Conservation (phyloP, 1,284 basidiomycete genomes). For the Tetrapyrgos nigripes region DNA sequence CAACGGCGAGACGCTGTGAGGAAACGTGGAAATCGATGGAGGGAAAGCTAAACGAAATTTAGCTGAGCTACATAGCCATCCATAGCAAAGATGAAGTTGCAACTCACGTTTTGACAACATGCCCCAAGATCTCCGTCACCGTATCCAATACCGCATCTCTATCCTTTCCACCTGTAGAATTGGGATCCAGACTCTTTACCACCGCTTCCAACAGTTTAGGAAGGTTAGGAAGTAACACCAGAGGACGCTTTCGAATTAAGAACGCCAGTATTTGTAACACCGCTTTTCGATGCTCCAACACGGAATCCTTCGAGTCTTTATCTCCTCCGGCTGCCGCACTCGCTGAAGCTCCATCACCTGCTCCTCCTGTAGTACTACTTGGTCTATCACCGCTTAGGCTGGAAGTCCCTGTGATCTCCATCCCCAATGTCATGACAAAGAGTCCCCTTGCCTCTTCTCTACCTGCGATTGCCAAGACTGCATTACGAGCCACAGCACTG, state of each 20-base stretch:
- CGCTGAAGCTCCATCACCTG: too few relatives aligned
- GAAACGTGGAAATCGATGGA: constrained; percentile 89
- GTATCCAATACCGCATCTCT: constrained; percentile 90
- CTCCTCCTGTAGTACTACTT: too few relatives aligned
- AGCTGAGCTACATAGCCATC: not conserved
- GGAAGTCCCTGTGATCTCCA: constrained; percentile 92
- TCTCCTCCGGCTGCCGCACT: too few relatives aligned
- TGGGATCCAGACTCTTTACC: constrained; percentile 96
- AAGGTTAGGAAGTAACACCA: constrained; percentile 86
- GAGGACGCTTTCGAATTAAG: constrained; percentile 91
- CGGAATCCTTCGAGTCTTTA: constrained; percentile 33
- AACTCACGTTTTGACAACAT: constrained; percentile 86
- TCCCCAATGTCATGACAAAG: constrained; percentile 94
- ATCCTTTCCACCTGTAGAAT: constrained; percentile 77
- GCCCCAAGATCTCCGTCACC: constrained; percentile 92
- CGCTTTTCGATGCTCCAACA: constrained; percentile 82
- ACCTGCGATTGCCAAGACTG: constrained; percentile 86
- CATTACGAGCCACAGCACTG: constrained; percentile 74
- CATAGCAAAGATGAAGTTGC: not conserved
- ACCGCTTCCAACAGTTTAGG: constrained; percentile 94
- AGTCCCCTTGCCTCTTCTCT: constrained; percentile 87
- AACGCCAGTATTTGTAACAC: constrained; percentile 96
- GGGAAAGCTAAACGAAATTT: constrained; percentile 74
- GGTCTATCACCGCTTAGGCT: too few relatives aligned
- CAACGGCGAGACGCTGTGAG: constrained; percentile 90